phyloP scores from a whole-genome alignment of 768 basidiomycete genomes.

The Lyophyllum atratum region DNA sequence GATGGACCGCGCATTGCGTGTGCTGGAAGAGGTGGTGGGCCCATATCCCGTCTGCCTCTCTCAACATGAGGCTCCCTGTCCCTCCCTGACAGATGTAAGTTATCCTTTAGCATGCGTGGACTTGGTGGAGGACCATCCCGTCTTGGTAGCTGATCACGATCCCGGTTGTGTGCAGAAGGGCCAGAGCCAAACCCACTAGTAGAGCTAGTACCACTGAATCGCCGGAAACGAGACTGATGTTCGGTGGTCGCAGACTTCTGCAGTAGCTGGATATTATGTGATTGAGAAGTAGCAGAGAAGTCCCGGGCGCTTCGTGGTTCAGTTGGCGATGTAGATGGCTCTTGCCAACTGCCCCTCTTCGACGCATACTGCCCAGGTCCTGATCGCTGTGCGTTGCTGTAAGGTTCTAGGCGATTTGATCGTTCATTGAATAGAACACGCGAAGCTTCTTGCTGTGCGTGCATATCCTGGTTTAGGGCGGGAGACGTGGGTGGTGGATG shows the following conservation, averaged over 20 bases:
- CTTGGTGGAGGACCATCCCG: constrained; percentile 42
- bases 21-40: constrained; percentile 49
- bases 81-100: constrained; percentile 20
- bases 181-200: constrained; percentile 23
- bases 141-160: constrained; percentile 27
- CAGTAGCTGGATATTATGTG: constrained; percentile 51
- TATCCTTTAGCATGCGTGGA: constrained; percentile 36
- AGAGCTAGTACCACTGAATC: constrained; percentile 34
- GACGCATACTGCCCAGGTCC: constrained; percentile 40
- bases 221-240: constrained; percentile 27
- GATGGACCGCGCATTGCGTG: constrained; percentile 34
- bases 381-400: constrained; percentile 52
- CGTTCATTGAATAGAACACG: constrained; percentile 95
- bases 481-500: constrained; percentile 34
- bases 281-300: constrained; percentile 32
- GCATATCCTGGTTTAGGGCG: constrained; percentile 34
- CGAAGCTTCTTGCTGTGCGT: constrained; percentile 58
- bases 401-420: constrained; percentile 87
- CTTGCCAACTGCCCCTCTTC: constrained; percentile 48
- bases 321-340: constrained; percentile 33
- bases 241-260: constrained; percentile 52
- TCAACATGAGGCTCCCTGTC: constrained; percentile 33
- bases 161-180: constrained; percentile 21
- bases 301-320: constrained; percentile 53
- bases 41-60: constrained; percentile 49